These are phyloP conservation scores for Kazachstania taianensis DNA, from an alignment of 805 yeast genomes.

Conservation along the genomic window DNA sequence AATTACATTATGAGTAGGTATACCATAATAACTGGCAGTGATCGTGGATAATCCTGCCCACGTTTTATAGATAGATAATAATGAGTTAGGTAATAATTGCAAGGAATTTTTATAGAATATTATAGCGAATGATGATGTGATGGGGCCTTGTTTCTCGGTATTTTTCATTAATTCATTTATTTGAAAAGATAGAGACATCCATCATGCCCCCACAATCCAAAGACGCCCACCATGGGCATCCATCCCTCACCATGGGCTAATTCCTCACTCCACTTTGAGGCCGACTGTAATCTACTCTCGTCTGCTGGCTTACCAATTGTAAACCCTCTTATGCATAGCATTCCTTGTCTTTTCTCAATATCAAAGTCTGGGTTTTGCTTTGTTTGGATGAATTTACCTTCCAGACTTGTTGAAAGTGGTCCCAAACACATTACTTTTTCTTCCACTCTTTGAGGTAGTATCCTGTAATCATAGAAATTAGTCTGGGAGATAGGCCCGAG, in stretches of 20 bases:
- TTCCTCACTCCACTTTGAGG: conserved; percentile 25
- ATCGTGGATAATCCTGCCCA: not conserved
- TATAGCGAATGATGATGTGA: not conserved
- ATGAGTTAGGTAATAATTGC: not conserved
- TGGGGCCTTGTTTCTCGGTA: too few species aligned
- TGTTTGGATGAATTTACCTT: conserved; percentile 41
- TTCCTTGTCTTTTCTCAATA: conserved; percentile 37
- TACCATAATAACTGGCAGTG: not conserved
- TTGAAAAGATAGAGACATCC: conserved; percentile 54
- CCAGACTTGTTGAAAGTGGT: conserved; percentile 48
- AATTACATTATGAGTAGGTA: conserved; percentile 30
- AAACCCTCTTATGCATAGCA: conserved; percentile 52
- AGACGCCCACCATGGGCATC: conserved; percentile 42
- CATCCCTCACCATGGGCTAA: conserved; percentile 39
- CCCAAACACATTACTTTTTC: conserved; percentile 37
- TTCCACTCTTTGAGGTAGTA: conserved; percentile 29
- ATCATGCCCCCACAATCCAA: conserved; percentile 57
- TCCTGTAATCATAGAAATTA: conserved; percentile 53
- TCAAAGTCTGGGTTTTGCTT: conserved; percentile 23
- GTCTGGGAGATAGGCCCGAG: conserved; percentile 52
- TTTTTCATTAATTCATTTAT: conserved; percentile 2
- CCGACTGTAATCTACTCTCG: conserved; percentile 20
- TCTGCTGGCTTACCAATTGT: conserved; percentile 46
- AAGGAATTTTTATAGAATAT: not conserved
- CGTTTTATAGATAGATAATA: not conserved